Base-by-base conservation (phyloP, 1,284 basidiomycete species). In the Caloboletus firmus region DNA sequence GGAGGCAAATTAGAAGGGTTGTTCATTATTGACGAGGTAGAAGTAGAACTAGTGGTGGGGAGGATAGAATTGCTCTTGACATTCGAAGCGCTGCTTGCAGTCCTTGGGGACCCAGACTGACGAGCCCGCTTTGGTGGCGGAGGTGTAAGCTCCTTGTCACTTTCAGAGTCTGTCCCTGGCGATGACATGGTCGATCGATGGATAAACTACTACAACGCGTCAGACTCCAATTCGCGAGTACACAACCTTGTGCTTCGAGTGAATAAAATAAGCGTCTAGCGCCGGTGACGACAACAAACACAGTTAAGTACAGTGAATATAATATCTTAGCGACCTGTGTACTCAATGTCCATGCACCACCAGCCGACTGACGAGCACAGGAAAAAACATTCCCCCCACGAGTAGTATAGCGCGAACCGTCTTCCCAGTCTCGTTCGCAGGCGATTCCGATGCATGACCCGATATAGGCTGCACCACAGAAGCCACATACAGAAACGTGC, bases 401-500 rank as follows among this genome's bases (percentile, higher is more conserved):
- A 91, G 77, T 32, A 90, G 69, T 8, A 73, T 58, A 7, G 83
- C 76, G 26, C 89, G 79, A 32, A 72, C 59, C 42, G 68, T 68
- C 37, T 80, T 79, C 18, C 75, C 72, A 41, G 87, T 68, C 20
- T 80, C 82, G 24, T 76, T 76, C 17, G 72, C 59, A 22, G 74
- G 62, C 9, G 72, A 58, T 36, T 62, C 70, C 11, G 75, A 67
- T 59, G 45, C 51, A 20, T 75, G 73, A 15, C 76, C 76, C 15
- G 87, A 82, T 39, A 89, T 78, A 4, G 89, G 84, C 67, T 93
- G 91, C 24, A 95, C 77, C 34, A 94, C 89, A 3, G 95, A 95
- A 0, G 95, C 94, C 32, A 98, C 95, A 67, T 95, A 98, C 30
- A 98, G 76, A 72, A 98, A 98, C 1, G 93, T 94, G 15, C 95